Evolutionary conservation across 2,329 filamentous ascomycete species (phyloP).

Genomic region (Davidsoniella neocaledoniae): DNA sequence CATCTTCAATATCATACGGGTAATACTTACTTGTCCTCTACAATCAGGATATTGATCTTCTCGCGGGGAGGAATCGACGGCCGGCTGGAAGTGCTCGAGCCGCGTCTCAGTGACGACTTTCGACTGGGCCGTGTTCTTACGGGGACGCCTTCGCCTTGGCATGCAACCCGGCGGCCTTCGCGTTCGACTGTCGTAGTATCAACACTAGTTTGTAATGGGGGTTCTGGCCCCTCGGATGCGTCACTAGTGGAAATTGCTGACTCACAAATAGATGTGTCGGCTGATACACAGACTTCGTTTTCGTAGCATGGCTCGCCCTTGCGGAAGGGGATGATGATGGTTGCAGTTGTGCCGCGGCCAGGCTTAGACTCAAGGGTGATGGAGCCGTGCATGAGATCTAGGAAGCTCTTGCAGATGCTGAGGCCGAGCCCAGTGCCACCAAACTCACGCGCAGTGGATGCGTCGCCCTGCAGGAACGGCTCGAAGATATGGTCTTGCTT

Average conservation of each 20-base stretch:
- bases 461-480: conserved; percentile 68
- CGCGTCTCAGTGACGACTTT: conserved; percentile 15
- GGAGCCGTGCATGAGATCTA: conserved; percentile 64
- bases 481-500: conserved; percentile 58
- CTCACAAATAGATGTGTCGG: too few relatives aligned
- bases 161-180: too few relatives aligned
- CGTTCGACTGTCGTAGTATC: too few relatives aligned
- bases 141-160: too few relatives aligned
- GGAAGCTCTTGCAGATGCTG: conserved; percentile 65
- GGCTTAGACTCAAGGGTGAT: conserved; percentile 53
- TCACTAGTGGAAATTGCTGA: too few relatives aligned
- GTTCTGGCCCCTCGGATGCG: too few relatives aligned
- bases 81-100: conserved; percentile 24
- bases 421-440: conserved; percentile 63
- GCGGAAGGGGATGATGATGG: conserved; percentile 62
- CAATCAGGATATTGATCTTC: conserved; percentile 53
- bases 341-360: conserved; percentile 54
- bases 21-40: conserved; percentile 57
- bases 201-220: too few relatives aligned
- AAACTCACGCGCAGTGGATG: conserved; percentile 62
- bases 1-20: too few relatives aligned
- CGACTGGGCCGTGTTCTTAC: conserved; percentile 4
- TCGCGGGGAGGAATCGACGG: conserved; percentile 24
- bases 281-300: background rate
- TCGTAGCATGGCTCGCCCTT: conserved; percentile 24